phyloP scores from a whole-genome alignment of 2,329 filamentous ascomycete genomes.

The Fusarium sp. region DNA sequence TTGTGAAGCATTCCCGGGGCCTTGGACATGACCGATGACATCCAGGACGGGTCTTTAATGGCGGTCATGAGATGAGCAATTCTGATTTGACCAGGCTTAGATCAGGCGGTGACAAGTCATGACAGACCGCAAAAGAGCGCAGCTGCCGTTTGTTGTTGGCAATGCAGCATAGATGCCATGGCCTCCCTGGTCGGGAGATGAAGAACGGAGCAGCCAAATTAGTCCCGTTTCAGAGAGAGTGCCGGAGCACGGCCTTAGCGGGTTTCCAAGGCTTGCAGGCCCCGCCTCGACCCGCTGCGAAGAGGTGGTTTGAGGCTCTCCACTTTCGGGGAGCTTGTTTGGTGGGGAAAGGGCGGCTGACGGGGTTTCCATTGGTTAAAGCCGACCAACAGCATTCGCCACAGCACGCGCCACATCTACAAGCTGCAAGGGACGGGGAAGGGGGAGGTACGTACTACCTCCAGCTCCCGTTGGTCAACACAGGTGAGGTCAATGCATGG shows the following conservation, averaged over 20 bases:
- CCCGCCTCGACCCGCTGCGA: conserved; percentile 12
- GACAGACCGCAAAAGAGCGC: not conserved
- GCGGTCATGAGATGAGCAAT: not conserved
- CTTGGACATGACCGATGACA: not conserved
- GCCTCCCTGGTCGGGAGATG: conserved; percentile 37
- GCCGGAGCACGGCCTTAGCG: conserved; percentile 21
- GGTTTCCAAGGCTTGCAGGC: conserved; percentile 10
- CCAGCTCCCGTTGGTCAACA: not conserved
- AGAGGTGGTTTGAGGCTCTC: conserved; percentile 14
- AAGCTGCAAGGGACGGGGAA: conserved; percentile 8
- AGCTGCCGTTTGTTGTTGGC: not conserved
- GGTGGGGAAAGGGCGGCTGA: conserved; percentile 29
- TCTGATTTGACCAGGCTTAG: conserved; percentile 3
- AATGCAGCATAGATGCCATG: not conserved
- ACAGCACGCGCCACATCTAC: conserved; percentile 26
- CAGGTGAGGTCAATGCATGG: conserved; percentile 18
- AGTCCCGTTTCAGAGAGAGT: conserved; percentile 43
- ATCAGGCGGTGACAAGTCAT: not conserved
- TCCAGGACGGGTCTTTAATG: not conserved
- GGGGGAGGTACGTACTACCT: conserved; percentile 16
- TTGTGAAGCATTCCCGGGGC: not conserved
- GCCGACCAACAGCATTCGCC: conserved; percentile 11
- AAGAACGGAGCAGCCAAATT: conserved; percentile 36
- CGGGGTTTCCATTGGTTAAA: conserved; percentile 14
- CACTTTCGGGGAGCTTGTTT: conserved; percentile 42